Base-by-base conservation (phyloP, 257 asterid species). In the Prunella vulgaris region DNA sequence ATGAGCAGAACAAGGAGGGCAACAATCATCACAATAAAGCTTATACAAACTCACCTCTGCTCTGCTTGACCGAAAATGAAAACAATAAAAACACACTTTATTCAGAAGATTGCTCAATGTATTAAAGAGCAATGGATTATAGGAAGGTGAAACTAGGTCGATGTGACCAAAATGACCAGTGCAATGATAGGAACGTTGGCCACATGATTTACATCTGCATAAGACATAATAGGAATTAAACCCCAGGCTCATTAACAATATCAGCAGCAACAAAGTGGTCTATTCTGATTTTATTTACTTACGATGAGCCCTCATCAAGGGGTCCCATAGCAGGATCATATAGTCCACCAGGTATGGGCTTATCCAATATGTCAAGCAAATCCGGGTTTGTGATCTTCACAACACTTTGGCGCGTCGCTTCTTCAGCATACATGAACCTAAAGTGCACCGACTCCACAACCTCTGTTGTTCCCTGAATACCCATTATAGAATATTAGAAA, bases 141-240 rank as follows among this genome's bases (percentile, higher is more conserved):
- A 93, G 62, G 72, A 87, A 1, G 95, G 84, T 0, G 83, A 85
- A 72, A 87, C 95, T 40, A 93, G 96, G 54, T 88, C 95, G 25
- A 93, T 89, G 54, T 90, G 91, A 44, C 99, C 99, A 80, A 92
- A 93, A 74, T 93, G 97, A 68, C 99, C 99, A 10, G 78, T 38
- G 74, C 97, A 93, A 49, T 61, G 62, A 64, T 13, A 69, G 17
- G 81, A 44, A 22, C 86, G 72, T 80, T 74, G 91, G 74, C 95
- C 95, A 78, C 99, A 93, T 15, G 92, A 64, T 77, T 83, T 81
- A 79, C 99, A 93, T 7, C 99, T 93, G 88, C 92, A 77, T 24
- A 53, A 37, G 62, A 67, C 68, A 64, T 46, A 30, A 51, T 44
- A 64, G 60, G 52, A 40, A 58, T 69, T 28, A 53, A 46, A 68